Evolutionary conservation across 2,329 filamentous ascomycete species (phyloP).

Genomic region (Calonectria crousiana): DNA sequence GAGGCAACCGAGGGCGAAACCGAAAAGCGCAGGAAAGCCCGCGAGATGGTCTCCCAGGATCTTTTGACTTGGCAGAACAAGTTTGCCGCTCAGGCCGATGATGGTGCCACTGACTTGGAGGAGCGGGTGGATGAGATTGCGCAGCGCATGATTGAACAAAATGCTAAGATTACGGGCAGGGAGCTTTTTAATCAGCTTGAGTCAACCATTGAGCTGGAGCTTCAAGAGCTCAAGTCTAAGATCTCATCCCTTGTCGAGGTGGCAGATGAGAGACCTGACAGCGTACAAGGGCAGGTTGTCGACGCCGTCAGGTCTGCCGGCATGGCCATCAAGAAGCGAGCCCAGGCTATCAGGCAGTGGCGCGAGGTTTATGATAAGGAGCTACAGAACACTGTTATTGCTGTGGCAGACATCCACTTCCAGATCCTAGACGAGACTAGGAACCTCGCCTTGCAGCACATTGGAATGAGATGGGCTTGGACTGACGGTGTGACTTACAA

Average conservation of each 20-base stretch:
- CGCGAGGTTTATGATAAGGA: slow-evolving; percentile 78
- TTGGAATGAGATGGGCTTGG: slow-evolving; percentile 96
- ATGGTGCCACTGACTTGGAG: slow-evolving; percentile 81
- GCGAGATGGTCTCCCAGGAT: slow-evolving; percentile 80
- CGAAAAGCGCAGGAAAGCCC: slow-evolving; percentile 68
- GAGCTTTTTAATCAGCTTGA: slow-evolving; percentile 77
- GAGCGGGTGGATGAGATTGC: slow-evolving; percentile 72
- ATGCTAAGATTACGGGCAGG: slow-evolving; percentile 75
- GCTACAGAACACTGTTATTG: slow-evolving; percentile 75
- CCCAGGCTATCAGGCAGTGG: slow-evolving; percentile 83
- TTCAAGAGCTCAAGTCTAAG: slow-evolving; percentile 73
- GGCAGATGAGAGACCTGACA: slow-evolving; percentile 57
- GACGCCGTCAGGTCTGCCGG: slow-evolving; percentile 74
- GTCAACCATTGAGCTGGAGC: slow-evolving; percentile 72
- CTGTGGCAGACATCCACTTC: slow-evolving; percentile 83
- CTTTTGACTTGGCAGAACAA: slow-evolving; percentile 89
- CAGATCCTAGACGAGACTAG: slow-evolving; percentile 85
- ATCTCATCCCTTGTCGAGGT: slow-evolving; percentile 74
- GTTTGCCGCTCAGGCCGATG: slow-evolving; percentile 86
- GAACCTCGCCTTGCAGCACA: slow-evolving; percentile 87
- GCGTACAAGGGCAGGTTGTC: slow-evolving; percentile 58
- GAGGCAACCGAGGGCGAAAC: slow-evolving; percentile 62
- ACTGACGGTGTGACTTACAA: slow-evolving; percentile 96
- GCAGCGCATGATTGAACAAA: slow-evolving; percentile 68
- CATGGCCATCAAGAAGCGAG: slow-evolving; percentile 79